phyloP scores from a whole-genome alignment of 257 asterid genomes.

The Scutellaria baicalensis region DNA sequence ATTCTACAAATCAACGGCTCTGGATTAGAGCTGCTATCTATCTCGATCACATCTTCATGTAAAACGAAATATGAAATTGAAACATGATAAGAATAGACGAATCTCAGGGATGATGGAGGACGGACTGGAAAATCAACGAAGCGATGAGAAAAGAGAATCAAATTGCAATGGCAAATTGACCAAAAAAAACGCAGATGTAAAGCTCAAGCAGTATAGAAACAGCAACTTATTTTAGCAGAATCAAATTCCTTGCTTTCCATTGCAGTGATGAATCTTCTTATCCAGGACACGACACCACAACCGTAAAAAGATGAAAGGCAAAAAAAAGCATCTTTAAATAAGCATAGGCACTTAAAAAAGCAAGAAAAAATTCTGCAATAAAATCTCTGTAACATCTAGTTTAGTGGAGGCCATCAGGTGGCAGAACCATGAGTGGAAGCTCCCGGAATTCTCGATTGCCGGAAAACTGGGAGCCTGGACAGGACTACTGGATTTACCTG shows the following conservation, averaged over 20 bases:
- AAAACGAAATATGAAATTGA: background rate
- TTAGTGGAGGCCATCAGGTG: background rate
- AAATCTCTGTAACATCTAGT: background rate
- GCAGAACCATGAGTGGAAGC: constrained; percentile 28
- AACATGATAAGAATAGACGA: background rate
- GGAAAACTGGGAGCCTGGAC: constrained; percentile 19
- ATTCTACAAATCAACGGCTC: background rate
- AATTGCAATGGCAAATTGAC: background rate
- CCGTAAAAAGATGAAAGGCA: background rate
- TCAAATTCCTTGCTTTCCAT: constrained; percentile 26
- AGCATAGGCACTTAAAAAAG: background rate
- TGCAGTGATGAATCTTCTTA: constrained; percentile 16
- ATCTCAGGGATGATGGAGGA: background rate
- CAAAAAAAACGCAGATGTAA: too few relatives aligned
- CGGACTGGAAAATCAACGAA: background rate
- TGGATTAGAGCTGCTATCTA: background rate
- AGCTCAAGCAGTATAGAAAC: background rate
- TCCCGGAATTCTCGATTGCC: constrained; percentile 3
- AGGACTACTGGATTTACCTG: constrained; percentile 29
- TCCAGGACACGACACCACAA: constrained; percentile 10
- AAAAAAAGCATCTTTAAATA: constrained; percentile 4
- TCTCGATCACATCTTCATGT: background rate
- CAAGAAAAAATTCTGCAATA: constrained; percentile 4
- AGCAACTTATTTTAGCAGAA: background rate
- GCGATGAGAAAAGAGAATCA: background rate